Conservation (phyloP, 768 basidiomycete species). For the Tulasnella sp. region DNA sequence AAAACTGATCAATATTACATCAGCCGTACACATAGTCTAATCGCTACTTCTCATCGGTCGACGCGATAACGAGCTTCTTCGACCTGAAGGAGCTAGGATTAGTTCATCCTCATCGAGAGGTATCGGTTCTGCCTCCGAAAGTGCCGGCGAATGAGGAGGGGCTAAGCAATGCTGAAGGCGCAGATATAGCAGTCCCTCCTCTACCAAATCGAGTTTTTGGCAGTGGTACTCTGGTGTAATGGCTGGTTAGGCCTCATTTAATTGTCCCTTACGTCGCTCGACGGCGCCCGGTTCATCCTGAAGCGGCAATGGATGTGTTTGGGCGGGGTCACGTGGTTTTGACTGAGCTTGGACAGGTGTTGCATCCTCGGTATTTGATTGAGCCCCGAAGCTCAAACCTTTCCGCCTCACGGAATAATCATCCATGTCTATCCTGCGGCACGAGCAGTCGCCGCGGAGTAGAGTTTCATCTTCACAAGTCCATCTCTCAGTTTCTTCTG, state of each 20-base stretch:
- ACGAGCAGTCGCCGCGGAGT: background rate
- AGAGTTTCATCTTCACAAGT: conserved; percentile 5
- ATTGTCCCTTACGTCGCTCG: background rate
- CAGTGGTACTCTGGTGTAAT: background rate
- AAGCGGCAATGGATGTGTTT: background rate
- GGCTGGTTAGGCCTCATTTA: background rate
- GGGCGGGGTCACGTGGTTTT: background rate
- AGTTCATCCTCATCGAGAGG: too few species aligned
- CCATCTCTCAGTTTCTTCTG: conserved; percentile 23
- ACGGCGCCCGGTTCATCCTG: background rate
- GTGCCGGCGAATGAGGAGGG: too few species aligned
- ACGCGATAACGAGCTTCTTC: too few species aligned
- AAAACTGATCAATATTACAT: too few species aligned
- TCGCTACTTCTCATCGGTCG: too few species aligned
- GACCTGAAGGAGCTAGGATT: too few species aligned
- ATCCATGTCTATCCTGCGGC: background rate
- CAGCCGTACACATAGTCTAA: too few species aligned
- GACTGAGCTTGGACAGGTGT: background rate
- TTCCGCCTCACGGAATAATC: background rate
- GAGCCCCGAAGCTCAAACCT: background rate
- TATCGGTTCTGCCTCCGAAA: too few species aligned
- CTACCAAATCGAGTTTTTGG: conserved; percentile 1
- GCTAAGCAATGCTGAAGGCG: background rate
- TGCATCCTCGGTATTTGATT: background rate
- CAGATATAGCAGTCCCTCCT: background rate